Conservation (phyloP, 202 grass and related monocot species). For the Panicum virgatum region DNA sequence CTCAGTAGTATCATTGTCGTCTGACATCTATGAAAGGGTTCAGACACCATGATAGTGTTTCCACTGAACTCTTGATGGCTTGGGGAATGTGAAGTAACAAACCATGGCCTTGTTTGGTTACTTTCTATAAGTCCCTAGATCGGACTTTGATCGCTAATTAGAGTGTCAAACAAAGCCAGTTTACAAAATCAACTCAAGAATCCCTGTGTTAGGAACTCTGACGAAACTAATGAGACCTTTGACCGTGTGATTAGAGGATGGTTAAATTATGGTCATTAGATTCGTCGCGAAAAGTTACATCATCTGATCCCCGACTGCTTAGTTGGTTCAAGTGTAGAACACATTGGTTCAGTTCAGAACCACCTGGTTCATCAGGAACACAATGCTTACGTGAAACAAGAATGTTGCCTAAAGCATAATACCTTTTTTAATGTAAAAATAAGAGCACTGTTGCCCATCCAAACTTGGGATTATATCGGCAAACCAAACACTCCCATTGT, state of each 20-base stretch:
- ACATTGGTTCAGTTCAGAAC: neutral
- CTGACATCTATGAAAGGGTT: constrained; percentile 7
- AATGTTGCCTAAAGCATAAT: neutral
- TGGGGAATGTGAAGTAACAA: neutral
- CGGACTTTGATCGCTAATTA: no score
- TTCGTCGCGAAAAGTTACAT: no score
- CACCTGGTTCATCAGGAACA: neutral
- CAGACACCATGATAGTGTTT: constrained; percentile 36
- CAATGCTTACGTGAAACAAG: neutral
- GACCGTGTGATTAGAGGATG: no score
- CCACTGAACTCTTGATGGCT: constrained; percentile 7
- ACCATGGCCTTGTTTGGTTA: no score
- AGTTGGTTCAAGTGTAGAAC: neutral
- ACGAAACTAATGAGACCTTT: no score
- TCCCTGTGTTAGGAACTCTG: no score
- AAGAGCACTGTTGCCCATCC: neutral
- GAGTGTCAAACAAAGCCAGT: no score
- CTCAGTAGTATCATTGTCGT: constrained; percentile 21
- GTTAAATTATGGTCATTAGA: no score
- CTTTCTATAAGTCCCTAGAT: no score
- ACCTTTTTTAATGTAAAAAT: neutral
- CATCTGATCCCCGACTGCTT: neutral
- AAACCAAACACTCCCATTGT: neutral
- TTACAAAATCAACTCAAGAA: no score
- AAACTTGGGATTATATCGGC: neutral